phyloP scores from a whole-genome alignment of 2,329 filamentous ascomycete genomes.

The Clonostachys rhizophaga region DNA sequence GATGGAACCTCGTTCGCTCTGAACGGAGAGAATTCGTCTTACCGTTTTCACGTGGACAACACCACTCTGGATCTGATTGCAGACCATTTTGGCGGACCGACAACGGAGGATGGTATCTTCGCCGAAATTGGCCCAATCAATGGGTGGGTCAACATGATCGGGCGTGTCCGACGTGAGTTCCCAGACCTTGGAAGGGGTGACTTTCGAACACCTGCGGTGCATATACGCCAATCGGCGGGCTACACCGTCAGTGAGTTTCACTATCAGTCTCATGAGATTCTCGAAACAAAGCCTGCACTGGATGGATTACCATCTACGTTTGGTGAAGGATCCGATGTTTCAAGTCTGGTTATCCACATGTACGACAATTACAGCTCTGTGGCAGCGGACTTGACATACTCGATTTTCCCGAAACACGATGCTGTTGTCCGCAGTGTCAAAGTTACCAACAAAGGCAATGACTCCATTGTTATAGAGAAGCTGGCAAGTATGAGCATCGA shows the following conservation, averaged over 20 bases:
- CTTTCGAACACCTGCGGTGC: conserved; percentile 56
- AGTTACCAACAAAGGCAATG: conserved; percentile 53
- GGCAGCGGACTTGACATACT: conserved; percentile 56
- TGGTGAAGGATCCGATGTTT: conserved; percentile 48
- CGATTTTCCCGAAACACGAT: conserved; percentile 57
- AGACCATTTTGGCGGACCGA: conserved; percentile 56
- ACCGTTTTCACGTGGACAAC: conserved; percentile 59
- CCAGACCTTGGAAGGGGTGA: conserved; percentile 61
- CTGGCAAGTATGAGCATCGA: conserved; percentile 59
- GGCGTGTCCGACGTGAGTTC: conserved; percentile 54
- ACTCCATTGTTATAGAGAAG: conserved; percentile 48
- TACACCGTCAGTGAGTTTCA: conserved; percentile 53
- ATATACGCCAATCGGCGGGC: conserved; percentile 53
- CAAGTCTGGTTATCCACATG: conserved; percentile 52
- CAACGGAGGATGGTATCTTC: conserved; percentile 39
- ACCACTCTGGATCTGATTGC: conserved; percentile 49
- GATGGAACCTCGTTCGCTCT: conserved; percentile 51
- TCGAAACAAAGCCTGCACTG: conserved; percentile 50
- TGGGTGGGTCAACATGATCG: conserved; percentile 48
- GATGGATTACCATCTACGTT: conserved; percentile 56
- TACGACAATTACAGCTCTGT: conserved; percentile 55
- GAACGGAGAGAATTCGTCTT: conserved; percentile 51
- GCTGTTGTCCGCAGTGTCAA: conserved; percentile 57
- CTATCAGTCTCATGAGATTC: conserved; percentile 51
- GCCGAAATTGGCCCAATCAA: conserved; percentile 27